These are phyloP conservation scores for Tephrocybe sp. DNA, from an alignment of 768 basidiomycete genomes.

Conservation along the genomic window DNA sequence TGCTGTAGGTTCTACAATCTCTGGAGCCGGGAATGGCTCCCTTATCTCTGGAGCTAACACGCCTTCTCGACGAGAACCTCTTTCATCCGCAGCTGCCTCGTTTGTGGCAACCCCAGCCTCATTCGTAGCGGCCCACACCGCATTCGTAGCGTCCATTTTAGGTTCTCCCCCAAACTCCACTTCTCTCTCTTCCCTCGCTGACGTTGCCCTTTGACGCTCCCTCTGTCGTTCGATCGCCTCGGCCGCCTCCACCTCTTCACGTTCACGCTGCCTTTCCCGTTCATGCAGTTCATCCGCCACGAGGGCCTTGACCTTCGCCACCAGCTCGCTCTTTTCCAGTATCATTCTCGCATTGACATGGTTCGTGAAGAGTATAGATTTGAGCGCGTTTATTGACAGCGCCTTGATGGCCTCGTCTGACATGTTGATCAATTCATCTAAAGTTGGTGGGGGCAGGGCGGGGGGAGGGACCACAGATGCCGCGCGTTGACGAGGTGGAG, in stretches of 20 bases:
- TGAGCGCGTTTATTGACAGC: conserved; percentile 71
- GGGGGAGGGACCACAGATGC: conserved; percentile 34
- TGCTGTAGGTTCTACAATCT: conserved; percentile 1
- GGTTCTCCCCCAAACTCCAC: conserved; percentile 15
- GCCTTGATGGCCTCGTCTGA: conserved; percentile 49
- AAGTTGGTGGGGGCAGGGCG: conserved; percentile 49
- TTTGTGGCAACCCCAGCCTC: conserved; percentile 8
- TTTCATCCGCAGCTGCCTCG: conserved; percentile 4
- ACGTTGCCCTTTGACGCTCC: conserved; percentile 25
- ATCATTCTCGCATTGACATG: conserved; percentile 76
- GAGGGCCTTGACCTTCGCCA: conserved; percentile 60
- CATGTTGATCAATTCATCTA: conserved; percentile 69
- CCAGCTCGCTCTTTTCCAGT: conserved; percentile 87
- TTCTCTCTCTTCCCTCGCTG: conserved; percentile 25
- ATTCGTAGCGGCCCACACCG: too few species aligned
- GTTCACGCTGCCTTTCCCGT: conserved; percentile 42
- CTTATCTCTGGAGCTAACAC: conserved; percentile 10
- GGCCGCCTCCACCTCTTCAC: conserved; percentile 44
- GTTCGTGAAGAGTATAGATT: conserved; percentile 76
- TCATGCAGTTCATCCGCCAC: conserved; percentile 63
- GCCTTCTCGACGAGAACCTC: not conserved
- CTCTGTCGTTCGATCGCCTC: conserved; percentile 36
- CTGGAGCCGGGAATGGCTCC: conserved; percentile 3
- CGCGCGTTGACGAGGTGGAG: conserved; percentile 40
- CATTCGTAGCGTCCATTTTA: too few species aligned